Evolutionary conservation across 139 green algal genomes (phyloP).

Genomic region (Parachlorella kessleri): DNA sequence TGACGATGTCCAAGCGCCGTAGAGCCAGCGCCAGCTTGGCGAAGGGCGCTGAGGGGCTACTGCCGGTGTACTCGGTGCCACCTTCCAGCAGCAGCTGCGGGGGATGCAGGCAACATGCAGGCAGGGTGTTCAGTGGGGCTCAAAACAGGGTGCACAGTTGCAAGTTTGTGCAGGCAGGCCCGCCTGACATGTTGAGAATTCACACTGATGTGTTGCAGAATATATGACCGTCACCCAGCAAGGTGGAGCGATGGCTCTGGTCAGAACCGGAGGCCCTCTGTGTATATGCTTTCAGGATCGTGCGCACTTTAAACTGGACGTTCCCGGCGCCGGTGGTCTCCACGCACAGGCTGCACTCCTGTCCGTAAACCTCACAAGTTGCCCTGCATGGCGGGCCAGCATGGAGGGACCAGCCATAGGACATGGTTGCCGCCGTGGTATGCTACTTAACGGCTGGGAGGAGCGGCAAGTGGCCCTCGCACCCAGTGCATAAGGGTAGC

Average conservation of each 20-base stretch:
- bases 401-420: too few species aligned
- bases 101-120: too few species aligned
- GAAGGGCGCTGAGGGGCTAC: conserved; percentile 15
- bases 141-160: background rate
- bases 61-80: background rate
- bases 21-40: conserved; percentile 2
- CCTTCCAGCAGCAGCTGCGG: background rate
- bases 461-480: background rate
- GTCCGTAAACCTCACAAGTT: conserved; percentile 4
- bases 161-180: background rate
- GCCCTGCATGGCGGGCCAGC: too few species aligned
- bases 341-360: background rate
- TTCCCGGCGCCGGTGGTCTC: background rate
- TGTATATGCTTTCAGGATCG: too few species aligned
- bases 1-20: conserved; percentile 3
- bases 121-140: too few species aligned
- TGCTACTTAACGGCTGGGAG: background rate
- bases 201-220: background rate
- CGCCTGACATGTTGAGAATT: background rate
- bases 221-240: too few species aligned
- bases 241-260: too few species aligned
- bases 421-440: background rate
- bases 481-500: background rate
- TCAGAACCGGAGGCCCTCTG: too few species aligned
- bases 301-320: conserved; percentile 6